Evolutionary conservation across 352 stramenopile genomes (phyloP).

Genomic region (Phytophthora colocasiae): DNA sequence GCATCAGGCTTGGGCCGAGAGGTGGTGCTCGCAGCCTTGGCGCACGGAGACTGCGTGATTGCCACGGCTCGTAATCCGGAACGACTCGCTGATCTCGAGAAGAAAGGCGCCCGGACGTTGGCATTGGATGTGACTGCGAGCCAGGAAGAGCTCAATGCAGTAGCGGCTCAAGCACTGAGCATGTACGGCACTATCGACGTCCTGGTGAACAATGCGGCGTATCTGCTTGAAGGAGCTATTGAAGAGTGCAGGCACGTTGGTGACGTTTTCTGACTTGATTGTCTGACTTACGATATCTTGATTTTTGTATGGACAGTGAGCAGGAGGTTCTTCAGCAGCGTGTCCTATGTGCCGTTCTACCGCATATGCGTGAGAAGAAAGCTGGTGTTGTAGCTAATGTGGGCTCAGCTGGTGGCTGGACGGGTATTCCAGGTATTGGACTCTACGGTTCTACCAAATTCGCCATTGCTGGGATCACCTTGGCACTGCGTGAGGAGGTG

Average conservation of each 20-base stretch:
- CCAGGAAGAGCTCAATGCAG: conserved; percentile 34
- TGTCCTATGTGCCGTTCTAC: conserved; percentile 43
- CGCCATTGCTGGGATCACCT: conserved; percentile 41
- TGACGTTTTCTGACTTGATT: conserved; percentile 34
- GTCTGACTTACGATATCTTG: conserved; percentile 28
- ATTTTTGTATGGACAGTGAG: conserved; percentile 27
- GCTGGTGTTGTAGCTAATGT: conserved; percentile 52
- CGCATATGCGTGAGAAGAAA: conserved; percentile 45
- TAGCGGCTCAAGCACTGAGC: conserved; percentile 24
- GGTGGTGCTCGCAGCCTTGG: conserved; percentile 44
- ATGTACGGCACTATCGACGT: conserved; percentile 44
- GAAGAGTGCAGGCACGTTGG: conserved; percentile 46
- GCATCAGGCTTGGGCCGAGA: conserved; percentile 43
- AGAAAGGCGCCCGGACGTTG: conserved; percentile 38
- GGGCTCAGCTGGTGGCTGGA: conserved; percentile 46
- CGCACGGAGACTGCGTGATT: conserved; percentile 44
- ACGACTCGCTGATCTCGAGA: conserved; percentile 34
- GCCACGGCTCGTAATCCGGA: conserved; percentile 41
- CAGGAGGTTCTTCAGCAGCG: conserved; percentile 42
- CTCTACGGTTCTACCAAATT: conserved; percentile 57
- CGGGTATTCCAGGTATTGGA: conserved; percentile 31
- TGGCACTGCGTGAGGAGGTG: conserved; percentile 45
- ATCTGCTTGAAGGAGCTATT: conserved; percentile 43
- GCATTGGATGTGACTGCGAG: conserved; percentile 46
- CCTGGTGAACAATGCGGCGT: conserved; percentile 55